Conservation (phyloP, 1,139 yeast genomes). For the Nakaseomyces glabratus region DNA sequence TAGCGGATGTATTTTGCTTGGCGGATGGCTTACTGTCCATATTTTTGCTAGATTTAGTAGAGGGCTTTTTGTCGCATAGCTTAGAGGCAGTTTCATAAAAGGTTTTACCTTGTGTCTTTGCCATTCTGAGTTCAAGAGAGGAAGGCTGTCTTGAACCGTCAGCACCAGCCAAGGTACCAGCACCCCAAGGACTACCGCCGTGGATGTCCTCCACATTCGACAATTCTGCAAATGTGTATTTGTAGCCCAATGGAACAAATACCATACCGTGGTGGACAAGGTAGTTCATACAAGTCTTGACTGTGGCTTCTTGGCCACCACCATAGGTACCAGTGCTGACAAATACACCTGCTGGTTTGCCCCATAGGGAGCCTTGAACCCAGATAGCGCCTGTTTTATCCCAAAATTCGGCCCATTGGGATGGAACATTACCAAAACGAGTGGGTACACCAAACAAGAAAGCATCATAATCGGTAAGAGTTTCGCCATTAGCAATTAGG, state of each 20-base stretch:
- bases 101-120: slow-evolving; percentile 52
- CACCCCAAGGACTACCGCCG: slow-evolving; percentile 73
- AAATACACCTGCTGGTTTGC: slow-evolving; percentile 52
- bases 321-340: slow-evolving; percentile 52
- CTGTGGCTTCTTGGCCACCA: slow-evolving; percentile 58
- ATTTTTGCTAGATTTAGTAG: not conserved
- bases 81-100: slow-evolving; percentile 41
- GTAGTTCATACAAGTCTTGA: slow-evolving; percentile 41
- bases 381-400: slow-evolving; percentile 53
- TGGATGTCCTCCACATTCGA: slow-evolving; percentile 51
- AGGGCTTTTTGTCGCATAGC: slow-evolving; percentile 3
- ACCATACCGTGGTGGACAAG: slow-evolving; percentile 55
- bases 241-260: slow-evolving; percentile 54
- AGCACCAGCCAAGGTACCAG: slow-evolving; percentile 55
- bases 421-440: slow-evolving; percentile 53
- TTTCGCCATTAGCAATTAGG: slow-evolving; percentile 45
- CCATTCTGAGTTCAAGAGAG: slow-evolving; percentile 50
- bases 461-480: slow-evolving; percentile 47
- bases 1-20: slow-evolving; percentile 7
- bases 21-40: not conserved
- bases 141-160: slow-evolving; percentile 61
- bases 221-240: slow-evolving; percentile 40
- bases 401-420: slow-evolving; percentile 58
- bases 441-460: slow-evolving; percentile 59
- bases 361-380: slow-evolving; percentile 48